Base-by-base conservation (phyloP, 1,284 basidiomycete species). In the Tilletiopsis washingtonensis region DNA sequence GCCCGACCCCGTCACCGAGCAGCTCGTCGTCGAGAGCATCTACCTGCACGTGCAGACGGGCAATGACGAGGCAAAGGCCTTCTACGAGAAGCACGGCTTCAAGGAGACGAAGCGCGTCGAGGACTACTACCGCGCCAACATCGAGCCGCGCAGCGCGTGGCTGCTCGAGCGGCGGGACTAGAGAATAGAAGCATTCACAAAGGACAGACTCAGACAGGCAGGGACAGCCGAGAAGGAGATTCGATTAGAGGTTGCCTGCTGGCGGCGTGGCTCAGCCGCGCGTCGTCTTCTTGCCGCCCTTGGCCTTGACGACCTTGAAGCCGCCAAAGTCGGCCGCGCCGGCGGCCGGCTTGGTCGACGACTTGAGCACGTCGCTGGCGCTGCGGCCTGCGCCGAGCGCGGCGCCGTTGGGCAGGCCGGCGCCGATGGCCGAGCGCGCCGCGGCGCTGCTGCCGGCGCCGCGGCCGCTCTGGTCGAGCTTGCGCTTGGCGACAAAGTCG, bases 401-500 rank as follows among this genome's bases (percentile, higher is more conserved):
- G 2, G 43, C 47, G 2, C 38, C 19, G 4, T 39, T 39, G 17
- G 19, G 38, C 38, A 14, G 7, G 38, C 38, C 38, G 21, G 11
- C 11, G 12, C 15, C 38, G 20, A 12, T 25, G 5, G 12, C 5
- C 3, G 38, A 21, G 27, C 15, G 25, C 4, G 9, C 40, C 1
- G 5, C 32, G 6, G 39, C n/a, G 20, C 37, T 6, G 7, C 5
- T 11, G 6, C 20, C 15, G 1, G n/a, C 46, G 3, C 41, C 41
- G 15, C 46, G 46, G 17, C 50, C 4, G 42, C 41, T 1, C 54
- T 57, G 20, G 25, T 70, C 70, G 19, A 62, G 29, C 76, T 91
- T 94, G 49, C 91, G 83, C 73, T 82, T 86, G 55, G 78, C 81
- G 43, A 90, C 82, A 69, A 91, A 98, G 64, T 97, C 91, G 4